These are phyloP conservation scores for Leucosporidium scottii DNA, from an alignment of 768 basidiomycete species.

Conservation along the genomic window DNA sequence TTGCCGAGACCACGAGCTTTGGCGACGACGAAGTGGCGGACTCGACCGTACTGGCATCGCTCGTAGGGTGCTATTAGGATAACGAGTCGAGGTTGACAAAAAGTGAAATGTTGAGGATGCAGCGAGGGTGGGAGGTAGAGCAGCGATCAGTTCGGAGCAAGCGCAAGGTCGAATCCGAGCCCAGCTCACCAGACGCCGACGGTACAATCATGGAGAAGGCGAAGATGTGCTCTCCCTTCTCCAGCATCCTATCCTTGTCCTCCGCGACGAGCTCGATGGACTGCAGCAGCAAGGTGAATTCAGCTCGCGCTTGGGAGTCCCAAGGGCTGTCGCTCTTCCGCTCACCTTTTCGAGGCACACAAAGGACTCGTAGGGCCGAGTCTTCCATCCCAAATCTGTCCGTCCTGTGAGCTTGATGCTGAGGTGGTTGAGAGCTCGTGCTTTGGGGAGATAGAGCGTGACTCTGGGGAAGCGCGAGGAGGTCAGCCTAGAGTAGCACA, in stretches of 20 bases:
- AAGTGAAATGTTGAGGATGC: too few species aligned
- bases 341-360: not conserved
- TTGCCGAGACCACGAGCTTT: constrained; percentile 25
- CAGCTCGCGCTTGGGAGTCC: constrained; percentile 14
- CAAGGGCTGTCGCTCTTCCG: constrained; percentile 22
- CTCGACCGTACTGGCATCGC: constrained; percentile 28
- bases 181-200: not conserved
- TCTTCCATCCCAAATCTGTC: not conserved
- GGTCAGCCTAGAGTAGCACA: too few species aligned
- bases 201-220: constrained; percentile 33
- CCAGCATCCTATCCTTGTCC: constrained; percentile 14
- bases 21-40: constrained; percentile 23
- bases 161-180: too few species aligned
- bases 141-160: too few species aligned
- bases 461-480: not conserved
- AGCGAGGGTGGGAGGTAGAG: too few species aligned
- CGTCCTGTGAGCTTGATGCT: constrained; percentile 14
- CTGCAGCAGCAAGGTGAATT: constrained; percentile 20
- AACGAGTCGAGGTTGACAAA: too few species aligned
- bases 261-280: constrained; percentile 11
- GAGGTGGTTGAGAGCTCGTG: constrained; percentile 22
- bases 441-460: constrained; percentile 28
- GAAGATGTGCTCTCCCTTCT: constrained; percentile 29
- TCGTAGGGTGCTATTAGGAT: constrained; percentile 15
- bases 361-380: too few species aligned